Conservation (phyloP, 208 protist species). For the Leishmania amazonensis region DNA sequence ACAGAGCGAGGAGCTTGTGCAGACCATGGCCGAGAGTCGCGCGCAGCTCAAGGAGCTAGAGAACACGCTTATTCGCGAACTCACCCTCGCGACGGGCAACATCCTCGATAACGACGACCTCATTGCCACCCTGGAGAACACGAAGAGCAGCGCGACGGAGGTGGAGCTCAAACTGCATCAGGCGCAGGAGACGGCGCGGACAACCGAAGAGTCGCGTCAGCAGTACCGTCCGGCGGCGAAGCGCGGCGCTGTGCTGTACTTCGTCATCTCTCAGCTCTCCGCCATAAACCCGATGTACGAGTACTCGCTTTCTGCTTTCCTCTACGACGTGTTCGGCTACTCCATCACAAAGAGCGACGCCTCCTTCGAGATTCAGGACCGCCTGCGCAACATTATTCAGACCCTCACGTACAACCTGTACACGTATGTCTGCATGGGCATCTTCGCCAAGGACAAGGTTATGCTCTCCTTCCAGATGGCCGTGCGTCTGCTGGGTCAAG, state of each 20-base stretch:
- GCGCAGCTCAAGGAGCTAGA: constrained; percentile 97
- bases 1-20: constrained; percentile 95
- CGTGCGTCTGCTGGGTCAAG: constrained; percentile 94
- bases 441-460: constrained; percentile 99
- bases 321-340: constrained; percentile 97
- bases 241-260: constrained; percentile 98
- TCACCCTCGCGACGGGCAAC: constrained; percentile 95
- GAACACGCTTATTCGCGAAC: constrained; percentile 97
- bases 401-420: constrained; percentile 97
- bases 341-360: constrained; percentile 94
- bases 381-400: constrained; percentile 97
- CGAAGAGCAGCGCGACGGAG: constrained; percentile 97
- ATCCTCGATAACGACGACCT: constrained; percentile 99
- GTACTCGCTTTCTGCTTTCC: constrained; percentile 98
- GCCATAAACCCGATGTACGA: constrained; percentile 99
- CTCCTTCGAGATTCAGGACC: constrained; percentile 92
- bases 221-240: constrained; percentile 96
- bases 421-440: constrained; percentile 98
- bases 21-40: constrained; percentile 97
- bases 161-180: constrained; percentile 96
- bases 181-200: constrained; percentile 94
- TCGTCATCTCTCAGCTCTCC: constrained; percentile 96
- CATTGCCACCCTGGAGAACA: constrained; percentile 98
- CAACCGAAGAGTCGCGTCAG: constrained; percentile 96
- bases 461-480: constrained; percentile 99